Evolutionary conservation across 2,329 filamentous ascomycete species (phyloP).

Genomic region (Fusarium lateritium): DNA sequence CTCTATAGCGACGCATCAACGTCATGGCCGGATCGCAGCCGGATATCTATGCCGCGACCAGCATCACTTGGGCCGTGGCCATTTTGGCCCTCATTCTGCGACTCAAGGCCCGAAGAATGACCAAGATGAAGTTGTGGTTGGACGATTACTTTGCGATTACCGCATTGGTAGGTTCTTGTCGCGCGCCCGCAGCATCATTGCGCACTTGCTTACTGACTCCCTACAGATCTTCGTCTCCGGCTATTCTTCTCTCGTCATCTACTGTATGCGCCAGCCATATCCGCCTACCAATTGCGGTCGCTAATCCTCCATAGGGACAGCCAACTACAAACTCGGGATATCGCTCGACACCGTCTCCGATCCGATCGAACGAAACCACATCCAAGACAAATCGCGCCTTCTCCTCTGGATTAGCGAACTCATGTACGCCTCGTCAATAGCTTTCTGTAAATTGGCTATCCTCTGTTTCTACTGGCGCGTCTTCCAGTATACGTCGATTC

Average conservation of each 20-base stretch:
- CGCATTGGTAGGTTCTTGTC: slow-evolving; percentile 33
- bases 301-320: slow-evolving; percentile 33
- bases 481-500: slow-evolving; percentile 48
- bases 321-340: slow-evolving; percentile 32
- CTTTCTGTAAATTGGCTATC: slow-evolving; percentile 49
- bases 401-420: slow-evolving; percentile 37
- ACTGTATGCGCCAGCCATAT: slow-evolving; percentile 16
- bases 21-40: slow-evolving; percentile 43
- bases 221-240: slow-evolving; percentile 18
- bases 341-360: slow-evolving; percentile 8
- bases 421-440: slow-evolving; percentile 48
- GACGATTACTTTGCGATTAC: slow-evolving; percentile 42
- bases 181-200: too few relatives aligned
- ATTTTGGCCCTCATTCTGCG: slow-evolving; percentile 33
- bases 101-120: slow-evolving; percentile 41
- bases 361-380: background rate
- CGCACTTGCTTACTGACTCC: background rate
- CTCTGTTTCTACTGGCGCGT: slow-evolving; percentile 52
- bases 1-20: background rate
- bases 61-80: slow-evolving; percentile 40
- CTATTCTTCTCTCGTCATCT: slow-evolving; percentile 26
- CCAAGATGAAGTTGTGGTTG: slow-evolving; percentile 42
- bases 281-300: too few relatives aligned
- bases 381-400: slow-evolving; percentile 28
- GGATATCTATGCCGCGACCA: slow-evolving; percentile 39